Base-by-base conservation (phyloP, 1,139 yeast species). In the Saccharomyces pastorianus region DNA sequence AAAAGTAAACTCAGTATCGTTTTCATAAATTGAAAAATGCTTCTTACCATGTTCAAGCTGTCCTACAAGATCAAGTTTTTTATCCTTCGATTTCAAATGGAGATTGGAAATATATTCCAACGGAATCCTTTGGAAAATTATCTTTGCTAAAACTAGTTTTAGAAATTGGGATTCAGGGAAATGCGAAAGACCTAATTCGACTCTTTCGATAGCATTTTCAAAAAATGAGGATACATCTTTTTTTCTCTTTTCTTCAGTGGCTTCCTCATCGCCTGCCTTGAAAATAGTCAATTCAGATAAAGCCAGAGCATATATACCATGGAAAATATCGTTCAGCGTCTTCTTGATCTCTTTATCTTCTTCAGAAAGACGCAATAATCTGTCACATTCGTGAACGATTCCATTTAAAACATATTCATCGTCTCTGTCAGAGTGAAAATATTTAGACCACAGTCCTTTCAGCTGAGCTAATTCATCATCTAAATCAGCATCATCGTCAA, bases 351-450 rank as follows among this genome's bases (percentile, higher is more conserved):
- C 61, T 56, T 54, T 68, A 64, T 72, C 72, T 23, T 68, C 67
- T 27, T 70, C 71, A 47, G 67, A 62, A 54, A 72, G 66, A 62
- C 96, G 77, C 61, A 89, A 75, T 46, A 89, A 68, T 49, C 96
- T 73, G 65, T 91, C 97, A 71, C 96, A 87, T 69, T 93, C 98
- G 64, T 93, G 96, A 23, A 93, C 81, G 4, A 93, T 79, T 29
- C 97, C 98, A 64, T 90, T 87, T 52, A 90, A 73, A 46, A 89
- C 80, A 58, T 78, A 73, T 67, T 79, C 89, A 59, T 79, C 80
- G 29, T 81, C 84, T 60, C 79, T 79, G 17, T 80, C 82, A 2
- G 85, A 76, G 48, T 75, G 64, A 50, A 68, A 64, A 68, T 80
- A 85, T 1, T 86, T 81, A 31, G 72, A 72, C 86, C 88, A 90